Percentiles rank a stretch among this genome's conserved stretches.
These are phyloP conservation scores for Candida mattraensis DNA, from an alignment of 805 yeast species.

Conservation along the genomic window DNA sequence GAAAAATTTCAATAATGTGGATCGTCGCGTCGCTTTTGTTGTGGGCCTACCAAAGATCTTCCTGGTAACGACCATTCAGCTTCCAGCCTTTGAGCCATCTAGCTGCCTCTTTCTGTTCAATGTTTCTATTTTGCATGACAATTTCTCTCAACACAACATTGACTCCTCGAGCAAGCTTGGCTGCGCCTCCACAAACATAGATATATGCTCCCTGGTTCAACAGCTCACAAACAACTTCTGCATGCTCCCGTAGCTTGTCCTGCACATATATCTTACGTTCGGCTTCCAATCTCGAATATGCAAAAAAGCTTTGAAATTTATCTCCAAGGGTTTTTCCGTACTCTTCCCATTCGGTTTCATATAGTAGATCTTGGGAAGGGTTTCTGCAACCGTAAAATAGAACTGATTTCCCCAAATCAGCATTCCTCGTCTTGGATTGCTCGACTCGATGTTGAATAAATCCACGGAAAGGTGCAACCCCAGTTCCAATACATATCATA, in stretches of 20 bases:
- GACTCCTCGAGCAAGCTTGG: slow-evolving; percentile 89
- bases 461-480: slow-evolving; percentile 95
- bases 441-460: slow-evolving; percentile 70
- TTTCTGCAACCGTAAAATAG: slow-evolving; percentile 86
- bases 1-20: slow-evolving; percentile 2
- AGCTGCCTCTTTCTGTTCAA: slow-evolving; percentile 57
- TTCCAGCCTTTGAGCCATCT: slow-evolving; percentile 70
- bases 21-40: slow-evolving; percentile 1
- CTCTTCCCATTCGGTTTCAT: slow-evolving; percentile 78
- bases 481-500: slow-evolving; percentile 95
- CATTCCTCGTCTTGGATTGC: slow-evolving; percentile 32
- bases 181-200: slow-evolving; percentile 95
- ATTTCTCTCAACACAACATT: slow-evolving; percentile 63
- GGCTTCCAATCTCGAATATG: slow-evolving; percentile 67
- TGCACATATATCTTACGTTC: slow-evolving; percentile 72
- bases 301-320: slow-evolving; percentile 65
- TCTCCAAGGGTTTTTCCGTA: slow-evolving; percentile 52
- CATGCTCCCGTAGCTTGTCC: slow-evolving; percentile 57
- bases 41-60: slow-evolving; percentile 82
- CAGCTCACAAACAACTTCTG: slow-evolving; percentile 49
- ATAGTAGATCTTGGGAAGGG: slow-evolving; percentile 67
- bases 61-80: slow-evolving; percentile 83
- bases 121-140: slow-evolving; percentile 37
- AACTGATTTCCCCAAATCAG: slow-evolving; percentile 61
- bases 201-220: slow-evolving; percentile 65